A percentile compares a stretch with the other conserved stretches of the same genome.
Evolutionary conservation across 2,329 filamentous ascomycete species (phyloP).

Genomic region (Cercospora sojina): DNA sequence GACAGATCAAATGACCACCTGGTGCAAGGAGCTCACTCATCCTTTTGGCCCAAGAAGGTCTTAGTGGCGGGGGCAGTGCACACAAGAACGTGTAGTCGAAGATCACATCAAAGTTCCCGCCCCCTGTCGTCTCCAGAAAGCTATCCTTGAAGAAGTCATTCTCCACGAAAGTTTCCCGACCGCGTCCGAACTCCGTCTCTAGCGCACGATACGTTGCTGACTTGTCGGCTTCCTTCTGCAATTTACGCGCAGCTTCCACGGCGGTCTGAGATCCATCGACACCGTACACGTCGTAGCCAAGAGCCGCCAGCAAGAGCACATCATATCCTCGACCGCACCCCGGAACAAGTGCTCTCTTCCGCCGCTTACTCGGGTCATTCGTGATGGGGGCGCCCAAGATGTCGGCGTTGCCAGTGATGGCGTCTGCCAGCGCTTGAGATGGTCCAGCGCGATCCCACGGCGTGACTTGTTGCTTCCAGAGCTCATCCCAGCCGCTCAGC

Average conservation of each 20-base stretch:
- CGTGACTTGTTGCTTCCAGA: constrained; percentile 57
- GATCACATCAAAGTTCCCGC: constrained; percentile 60
- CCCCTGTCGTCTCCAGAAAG: constrained; percentile 51
- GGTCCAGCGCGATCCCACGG: constrained; percentile 61
- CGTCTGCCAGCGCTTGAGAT: constrained; percentile 60
- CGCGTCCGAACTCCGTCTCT: constrained; percentile 47
- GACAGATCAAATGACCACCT: constrained; percentile 57
- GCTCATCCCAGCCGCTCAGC: constrained; percentile 33
- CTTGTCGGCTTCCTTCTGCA: constrained; percentile 38
- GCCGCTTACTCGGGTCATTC: constrained; percentile 24
- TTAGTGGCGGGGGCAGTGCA: constrained; percentile 55
- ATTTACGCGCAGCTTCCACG: constrained; percentile 49
- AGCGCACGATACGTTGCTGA: constrained; percentile 46
- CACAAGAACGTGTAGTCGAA: constrained; percentile 67
- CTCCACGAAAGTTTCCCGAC: constrained; percentile 55
- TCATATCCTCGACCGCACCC: constrained; percentile 83
- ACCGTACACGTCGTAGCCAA: constrained; percentile 75
- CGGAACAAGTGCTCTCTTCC: constrained; percentile 67
- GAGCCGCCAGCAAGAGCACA: constrained; percentile 69
- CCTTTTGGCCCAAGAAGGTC: constrained; percentile 58
- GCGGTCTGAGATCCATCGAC: constrained; percentile 64
- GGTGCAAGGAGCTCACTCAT: constrained; percentile 55
- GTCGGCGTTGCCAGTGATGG: constrained; percentile 41
- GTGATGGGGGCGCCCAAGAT: constrained; percentile 29
- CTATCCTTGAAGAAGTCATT: constrained; percentile 68